Base-by-base conservation (phyloP, 371 early-diverging fungal species). In the Rozella allomycis region DNA sequence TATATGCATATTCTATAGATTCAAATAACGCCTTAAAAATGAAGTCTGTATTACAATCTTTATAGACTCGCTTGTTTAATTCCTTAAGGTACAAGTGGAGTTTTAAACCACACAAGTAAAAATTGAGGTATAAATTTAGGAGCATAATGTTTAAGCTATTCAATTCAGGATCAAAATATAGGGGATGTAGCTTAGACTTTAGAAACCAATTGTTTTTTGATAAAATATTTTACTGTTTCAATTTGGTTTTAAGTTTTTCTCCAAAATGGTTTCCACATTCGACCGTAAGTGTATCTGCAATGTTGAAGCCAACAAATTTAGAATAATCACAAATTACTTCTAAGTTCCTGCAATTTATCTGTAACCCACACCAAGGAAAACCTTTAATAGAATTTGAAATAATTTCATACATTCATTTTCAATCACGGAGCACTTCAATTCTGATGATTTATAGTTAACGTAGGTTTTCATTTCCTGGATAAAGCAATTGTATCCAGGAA, bases 321-420 rank as follows among this genome's bases (percentile, higher is more conserved):
- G 51, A 34, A 28, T 63, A 74, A 41, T 83, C 78, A 2, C 46
- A 52, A 22, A 46, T 48, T 20, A 80, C 67, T 22, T 71, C 56
- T 14, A 86, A 49, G 1, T 54, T 64, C 25, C 40, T 45, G 8
- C 66, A 57, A 34, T 80, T 41, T 17, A 86, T 55, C 0, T 70
- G 37, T 5, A 73, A 43, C 0, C 86, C 86, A 32, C 83, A 72
- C 75, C 82, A 86, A 1, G 84, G 70, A 41, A 86, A 78, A 11
- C 61, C 74, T 72, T 49, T 17, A n/a, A 1, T 2, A 23, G 8
- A 22, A 17, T 16, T 25, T 38, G 31, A 29, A 35, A 16, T 17
- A 10, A 8, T 3, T 10, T 21, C 5, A 17, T 20, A 25, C n/a
- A 35, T 4, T 21, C 20, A n/a, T 7, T 18, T 34, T 32, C 21